Percentiles rank a stretch among this genome's conserved stretches.
These are phyloP conservation scores for Schrenkiella parvula DNA, from an alignment of 345 rosid genomes.

Conservation along the genomic window DNA sequence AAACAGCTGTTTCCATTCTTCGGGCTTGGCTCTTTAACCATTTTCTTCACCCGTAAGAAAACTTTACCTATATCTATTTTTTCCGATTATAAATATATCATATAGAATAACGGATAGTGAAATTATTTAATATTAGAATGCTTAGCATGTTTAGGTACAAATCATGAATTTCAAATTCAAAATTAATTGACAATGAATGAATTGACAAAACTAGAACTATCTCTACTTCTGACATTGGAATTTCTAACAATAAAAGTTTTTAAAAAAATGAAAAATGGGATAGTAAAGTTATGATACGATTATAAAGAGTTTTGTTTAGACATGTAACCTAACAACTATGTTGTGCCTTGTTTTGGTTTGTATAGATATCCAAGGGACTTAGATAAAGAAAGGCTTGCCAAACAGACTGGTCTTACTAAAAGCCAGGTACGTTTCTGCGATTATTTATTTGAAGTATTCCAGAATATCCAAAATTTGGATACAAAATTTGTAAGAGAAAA, in stretches of 20 bases:
- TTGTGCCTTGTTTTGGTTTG: constrained; percentile 8
- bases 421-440: constrained; percentile 51
- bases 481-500: not conserved
- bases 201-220: not conserved
- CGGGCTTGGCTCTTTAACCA: constrained; percentile 90
- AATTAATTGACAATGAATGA: not conserved
- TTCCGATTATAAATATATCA: not conserved
- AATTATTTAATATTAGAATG: not conserved
- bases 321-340: not conserved
- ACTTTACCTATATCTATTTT: not conserved
- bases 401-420: constrained; percentile 78
- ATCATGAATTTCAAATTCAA: not conserved
- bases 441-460: not conserved
- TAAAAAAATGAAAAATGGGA: not conserved
- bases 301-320: not conserved
- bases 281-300: not conserved
- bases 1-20: constrained; percentile 65
- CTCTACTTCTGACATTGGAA: not conserved
- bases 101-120: not conserved
- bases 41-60: constrained; percentile 79
- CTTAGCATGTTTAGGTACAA: not conserved
- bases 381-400: constrained; percentile 75
- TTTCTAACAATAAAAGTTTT: not conserved
- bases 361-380: constrained; percentile 77
- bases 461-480: not conserved